These are phyloP conservation scores for Russula sp. DNA, from an alignment of 768 basidiomycete genomes.

Conservation along the genomic window DNA sequence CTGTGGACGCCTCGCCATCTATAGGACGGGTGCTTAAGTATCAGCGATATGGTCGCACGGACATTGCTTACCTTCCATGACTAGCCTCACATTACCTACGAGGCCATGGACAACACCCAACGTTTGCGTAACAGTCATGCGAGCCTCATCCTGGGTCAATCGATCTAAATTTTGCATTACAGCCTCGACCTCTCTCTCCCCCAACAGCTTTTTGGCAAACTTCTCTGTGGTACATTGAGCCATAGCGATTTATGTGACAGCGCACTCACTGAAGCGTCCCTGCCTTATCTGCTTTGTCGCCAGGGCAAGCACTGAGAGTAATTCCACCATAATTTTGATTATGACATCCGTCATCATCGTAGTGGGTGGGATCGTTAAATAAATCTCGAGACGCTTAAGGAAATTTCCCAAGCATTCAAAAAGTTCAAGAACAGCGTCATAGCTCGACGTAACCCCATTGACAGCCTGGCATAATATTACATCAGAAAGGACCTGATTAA, in stretches of 20 bases:
- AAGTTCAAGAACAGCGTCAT: not conserved
- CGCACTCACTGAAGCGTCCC: no score
- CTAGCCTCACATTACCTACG: not conserved
- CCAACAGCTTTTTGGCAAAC: slow-evolving; percentile 9
- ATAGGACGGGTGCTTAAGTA: not conserved
- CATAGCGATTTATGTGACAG: not conserved
- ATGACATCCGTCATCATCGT: not conserved
- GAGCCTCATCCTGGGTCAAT: no score
- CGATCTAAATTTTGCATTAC: no score
- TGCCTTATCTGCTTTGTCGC: slow-evolving; percentile 13
- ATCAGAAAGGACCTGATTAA: not conserved
- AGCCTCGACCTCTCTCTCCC: not conserved
- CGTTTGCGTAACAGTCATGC: not conserved
- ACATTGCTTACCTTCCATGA: not conserved
- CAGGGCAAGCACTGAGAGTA: slow-evolving; percentile 9
- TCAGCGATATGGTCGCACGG: not conserved
- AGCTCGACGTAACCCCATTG: not conserved
- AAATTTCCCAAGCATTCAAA: not conserved
- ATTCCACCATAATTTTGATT: not conserved
- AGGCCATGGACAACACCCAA: no score
- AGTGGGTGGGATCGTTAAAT: not conserved
- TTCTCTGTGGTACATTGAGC: not conserved
- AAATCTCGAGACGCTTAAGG: not conserved
- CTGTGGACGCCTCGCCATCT: slow-evolving; percentile 3
- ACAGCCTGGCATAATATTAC: not conserved